phyloP scores from a whole-genome alignment of 2,329 filamentous ascomycete genomes.

The Microcera coccophila region DNA sequence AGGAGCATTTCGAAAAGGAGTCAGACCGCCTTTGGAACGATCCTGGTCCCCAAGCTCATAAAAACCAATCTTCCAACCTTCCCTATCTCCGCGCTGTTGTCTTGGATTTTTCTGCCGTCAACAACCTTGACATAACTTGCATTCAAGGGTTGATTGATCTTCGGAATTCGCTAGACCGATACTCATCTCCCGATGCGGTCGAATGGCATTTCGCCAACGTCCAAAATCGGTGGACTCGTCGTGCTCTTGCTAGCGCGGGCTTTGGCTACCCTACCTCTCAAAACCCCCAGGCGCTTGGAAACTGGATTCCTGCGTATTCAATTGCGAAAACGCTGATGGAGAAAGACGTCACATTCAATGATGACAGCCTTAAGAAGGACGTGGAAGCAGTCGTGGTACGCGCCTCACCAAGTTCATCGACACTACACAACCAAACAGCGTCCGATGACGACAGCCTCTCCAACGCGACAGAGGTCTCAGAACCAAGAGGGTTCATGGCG shows the following conservation, averaged over 20 bases:
- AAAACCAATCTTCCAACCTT: slow-evolving; percentile 28
- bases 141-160: slow-evolving; percentile 55
- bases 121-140: slow-evolving; percentile 55
- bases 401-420: not conserved
- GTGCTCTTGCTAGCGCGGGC: slow-evolving; percentile 52
- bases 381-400: not conserved
- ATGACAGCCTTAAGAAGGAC: not conserved
- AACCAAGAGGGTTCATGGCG: slow-evolving; percentile 7
- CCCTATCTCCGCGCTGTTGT: slow-evolving; percentile 52
- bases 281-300: slow-evolving; percentile 23
- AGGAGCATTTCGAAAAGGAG: slow-evolving; percentile 34
- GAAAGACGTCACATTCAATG: slow-evolving; percentile 7
- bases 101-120: slow-evolving; percentile 55
- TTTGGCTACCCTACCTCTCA: slow-evolving; percentile 46
- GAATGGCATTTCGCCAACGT: slow-evolving; percentile 55
- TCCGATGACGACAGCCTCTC: too few species aligned
- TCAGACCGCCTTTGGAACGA: slow-evolving; percentile 55
- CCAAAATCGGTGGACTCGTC: slow-evolving; percentile 54
- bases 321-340: slow-evolving; percentile 25
- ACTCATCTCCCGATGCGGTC: slow-evolving; percentile 45
- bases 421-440: not conserved
- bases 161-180: slow-evolving; percentile 50
- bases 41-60: slow-evolving; percentile 35
- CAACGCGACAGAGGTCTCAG: not conserved
- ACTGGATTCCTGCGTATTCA: slow-evolving; percentile 34